These are phyloP conservation scores for Rosa multiflora DNA, from an alignment of 306 rosid genomes.

Conservation along the genomic window DNA sequence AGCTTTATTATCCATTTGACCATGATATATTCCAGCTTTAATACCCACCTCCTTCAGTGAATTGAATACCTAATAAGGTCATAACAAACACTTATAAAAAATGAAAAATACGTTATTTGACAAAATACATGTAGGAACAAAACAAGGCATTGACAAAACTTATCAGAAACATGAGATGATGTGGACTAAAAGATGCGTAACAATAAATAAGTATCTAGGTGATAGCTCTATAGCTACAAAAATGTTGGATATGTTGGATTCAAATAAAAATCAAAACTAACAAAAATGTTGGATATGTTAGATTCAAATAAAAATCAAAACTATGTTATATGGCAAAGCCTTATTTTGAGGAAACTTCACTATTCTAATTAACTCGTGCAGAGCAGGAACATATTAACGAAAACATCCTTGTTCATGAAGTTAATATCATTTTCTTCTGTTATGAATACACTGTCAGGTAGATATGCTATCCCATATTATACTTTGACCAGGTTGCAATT, in stretches of 20 bases:
- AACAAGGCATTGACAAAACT: slow-evolving; percentile 16
- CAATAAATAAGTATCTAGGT: slow-evolving; percentile 5
- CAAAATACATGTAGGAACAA: slow-evolving; percentile 9
- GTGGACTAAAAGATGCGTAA: neutral
- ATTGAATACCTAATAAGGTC: slow-evolving; percentile 51
- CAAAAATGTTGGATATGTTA: neutral
- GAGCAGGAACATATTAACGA: neutral
- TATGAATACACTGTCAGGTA: slow-evolving; percentile 1
- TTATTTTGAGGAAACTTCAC: neutral
- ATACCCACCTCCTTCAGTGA: slow-evolving; percentile 66
- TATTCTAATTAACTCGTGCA: neutral
- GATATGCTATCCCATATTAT: neutral
- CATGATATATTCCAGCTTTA: slow-evolving; percentile 72
- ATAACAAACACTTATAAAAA: slow-evolving; percentile 6
- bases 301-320: neutral
- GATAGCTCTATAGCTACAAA: neutral
- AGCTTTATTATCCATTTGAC: slow-evolving; percentile 66
- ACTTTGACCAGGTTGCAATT: neutral
- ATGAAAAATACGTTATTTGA: slow-evolving; percentile 13
- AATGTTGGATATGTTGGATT: neutral
- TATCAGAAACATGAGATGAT: slow-evolving; percentile 8
- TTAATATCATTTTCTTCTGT: neutral
- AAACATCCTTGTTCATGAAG: neutral
- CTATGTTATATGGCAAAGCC: neutral
- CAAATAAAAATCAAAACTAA: neutral